Percentiles rank a stretch among this genome's conserved stretches.
Conservation (phyloP, 768 basidiomycete species). For the Cystofilobasidium ferigula region DNA sequence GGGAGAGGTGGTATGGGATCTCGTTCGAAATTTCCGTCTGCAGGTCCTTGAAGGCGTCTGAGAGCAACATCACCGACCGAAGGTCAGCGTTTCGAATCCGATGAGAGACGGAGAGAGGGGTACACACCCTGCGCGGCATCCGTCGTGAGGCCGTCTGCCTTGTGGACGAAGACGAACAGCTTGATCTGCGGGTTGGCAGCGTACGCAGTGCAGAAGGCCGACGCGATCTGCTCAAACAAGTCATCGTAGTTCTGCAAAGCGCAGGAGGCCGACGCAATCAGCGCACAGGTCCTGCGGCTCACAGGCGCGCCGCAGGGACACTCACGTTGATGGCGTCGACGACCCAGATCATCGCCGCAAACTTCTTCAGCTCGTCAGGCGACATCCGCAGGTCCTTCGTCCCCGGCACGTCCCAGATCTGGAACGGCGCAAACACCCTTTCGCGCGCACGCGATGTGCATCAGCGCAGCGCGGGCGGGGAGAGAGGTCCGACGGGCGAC, state of each 20-base stretch:
- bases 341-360: slow-evolving; percentile 10
- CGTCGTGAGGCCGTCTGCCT: slow-evolving; percentile 14
- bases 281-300: not conserved
- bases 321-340: slow-evolving; percentile 19
- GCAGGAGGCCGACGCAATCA: not conserved
- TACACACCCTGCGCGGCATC: slow-evolving; percentile 11
- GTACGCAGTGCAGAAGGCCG: not conserved
- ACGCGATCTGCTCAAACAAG: not conserved
- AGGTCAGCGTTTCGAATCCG: too few relatives aligned
- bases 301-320: not conserved
- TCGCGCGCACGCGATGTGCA: not conserved
- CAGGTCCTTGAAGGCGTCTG: slow-evolving; percentile 6
- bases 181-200: slow-evolving; percentile 7
- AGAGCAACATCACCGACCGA: too few relatives aligned
- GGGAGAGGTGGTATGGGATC: not conserved
- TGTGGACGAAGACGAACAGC: slow-evolving; percentile 10
- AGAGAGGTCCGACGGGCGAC: not conserved
- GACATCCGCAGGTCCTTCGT: not conserved
- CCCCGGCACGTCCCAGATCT: slow-evolving; percentile 16
- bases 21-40: slow-evolving; percentile 5
- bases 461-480: too few relatives aligned
- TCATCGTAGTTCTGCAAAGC: slow-evolving; percentile 2
- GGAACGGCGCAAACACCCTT: slow-evolving; percentile 12
- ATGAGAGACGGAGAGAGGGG: not conserved
- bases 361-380: not conserved